phyloP scores from a whole-genome alignment of 768 basidiomycete species.

The Tulasnella sp. region DNA sequence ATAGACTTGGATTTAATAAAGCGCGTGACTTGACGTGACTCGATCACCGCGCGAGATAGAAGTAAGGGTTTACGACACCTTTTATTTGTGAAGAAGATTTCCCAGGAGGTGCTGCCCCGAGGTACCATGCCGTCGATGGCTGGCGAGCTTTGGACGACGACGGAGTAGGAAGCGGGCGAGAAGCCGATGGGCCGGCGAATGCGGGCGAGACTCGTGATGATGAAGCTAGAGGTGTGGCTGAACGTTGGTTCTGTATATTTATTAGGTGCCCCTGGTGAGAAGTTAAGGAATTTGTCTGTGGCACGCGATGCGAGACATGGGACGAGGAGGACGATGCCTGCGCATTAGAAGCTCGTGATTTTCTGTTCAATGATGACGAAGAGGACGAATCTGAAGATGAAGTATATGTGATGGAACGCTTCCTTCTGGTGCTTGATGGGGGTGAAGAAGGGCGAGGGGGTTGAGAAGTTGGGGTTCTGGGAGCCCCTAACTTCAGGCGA shows the following conservation, averaged over 20 bases:
- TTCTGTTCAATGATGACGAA: background rate
- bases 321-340: background rate
- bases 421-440: constrained; percentile 26
- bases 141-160: background rate
- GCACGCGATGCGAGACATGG: background rate
- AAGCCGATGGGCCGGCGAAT: background rate
- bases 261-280: background rate
- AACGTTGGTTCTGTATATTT: background rate
- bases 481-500: constrained; percentile 7
- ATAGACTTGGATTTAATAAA: background rate
- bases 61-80: background rate
- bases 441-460: constrained; percentile 36
- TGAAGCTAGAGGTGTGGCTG: background rate
- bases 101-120: constrained; percentile 10
- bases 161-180: background rate
- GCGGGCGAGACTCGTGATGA: background rate
- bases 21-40: background rate
- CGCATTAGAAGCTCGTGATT: background rate
- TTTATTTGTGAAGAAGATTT: background rate
- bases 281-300: background rate
- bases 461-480: constrained; percentile 29
- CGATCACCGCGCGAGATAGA: background rate
- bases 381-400: constrained; percentile 16
- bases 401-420: constrained; percentile 10
- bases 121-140: constrained; percentile 9